Evolutionary conservation across 805 yeast species (phyloP).

Genomic region (Yarrowia divulgata): DNA sequence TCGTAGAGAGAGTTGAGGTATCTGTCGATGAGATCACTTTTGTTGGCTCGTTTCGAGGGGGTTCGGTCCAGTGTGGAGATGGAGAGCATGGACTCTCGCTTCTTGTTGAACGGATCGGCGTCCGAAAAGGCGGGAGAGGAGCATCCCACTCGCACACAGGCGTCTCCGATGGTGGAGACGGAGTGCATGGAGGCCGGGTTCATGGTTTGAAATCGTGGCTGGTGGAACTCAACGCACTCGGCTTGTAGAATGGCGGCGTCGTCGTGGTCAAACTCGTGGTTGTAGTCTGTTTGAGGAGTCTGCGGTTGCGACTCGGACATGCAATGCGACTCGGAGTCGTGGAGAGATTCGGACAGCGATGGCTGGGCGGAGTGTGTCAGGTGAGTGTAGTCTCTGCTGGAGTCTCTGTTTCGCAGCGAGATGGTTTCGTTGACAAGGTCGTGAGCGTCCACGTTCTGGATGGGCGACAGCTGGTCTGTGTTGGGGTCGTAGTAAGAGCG

Average conservation of each 20-base stretch:
- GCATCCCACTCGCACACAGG: constrained; percentile 33
- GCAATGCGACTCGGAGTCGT: constrained; percentile 30
- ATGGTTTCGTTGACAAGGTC: constrained; percentile 10
- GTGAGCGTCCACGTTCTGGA: constrained; percentile 28
- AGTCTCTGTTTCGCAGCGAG: constrained; percentile 19
- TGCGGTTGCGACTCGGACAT: constrained; percentile 35
- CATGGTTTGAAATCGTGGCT: constrained; percentile 24
- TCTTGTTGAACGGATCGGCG: constrained; percentile 30
- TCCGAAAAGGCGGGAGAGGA: constrained; percentile 25
- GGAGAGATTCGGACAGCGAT: constrained; percentile 28
- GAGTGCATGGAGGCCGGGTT: constrained; percentile 30
- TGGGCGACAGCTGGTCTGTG: constrained; percentile 30
- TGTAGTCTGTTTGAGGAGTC: constrained; percentile 33
- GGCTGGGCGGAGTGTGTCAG: constrained; percentile 19
- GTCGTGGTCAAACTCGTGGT: constrained; percentile 28
- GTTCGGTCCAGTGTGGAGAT: constrained; percentile 24
- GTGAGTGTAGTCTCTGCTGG: constrained; percentile 22
- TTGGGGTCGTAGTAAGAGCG: constrained; percentile 34
- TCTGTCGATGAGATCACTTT: constrained; percentile 23
- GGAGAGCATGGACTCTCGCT: constrained; percentile 30
- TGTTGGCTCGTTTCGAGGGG: constrained; percentile 25
- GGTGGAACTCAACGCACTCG: constrained; percentile 31
- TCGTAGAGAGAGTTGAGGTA: constrained; percentile 36
- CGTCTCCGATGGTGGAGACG: constrained; percentile 24
- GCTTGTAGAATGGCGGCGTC: constrained; percentile 15